These are phyloP conservation scores for Macrophomina pseudophaseolina DNA, from an alignment of 2,329 filamentous ascomycete genomes.

Conservation along the genomic window DNA sequence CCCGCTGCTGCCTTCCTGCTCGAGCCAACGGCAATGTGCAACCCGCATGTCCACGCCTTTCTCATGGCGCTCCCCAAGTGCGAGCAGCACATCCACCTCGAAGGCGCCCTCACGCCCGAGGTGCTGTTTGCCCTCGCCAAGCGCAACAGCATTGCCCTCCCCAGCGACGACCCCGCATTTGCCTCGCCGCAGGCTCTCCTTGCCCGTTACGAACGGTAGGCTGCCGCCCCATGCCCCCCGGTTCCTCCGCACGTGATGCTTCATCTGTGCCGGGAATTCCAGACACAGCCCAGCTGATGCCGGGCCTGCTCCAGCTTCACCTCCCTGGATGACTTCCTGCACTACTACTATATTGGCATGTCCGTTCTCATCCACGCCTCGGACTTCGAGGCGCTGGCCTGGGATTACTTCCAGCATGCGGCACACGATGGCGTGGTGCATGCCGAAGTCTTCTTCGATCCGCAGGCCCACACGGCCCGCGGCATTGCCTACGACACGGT, in stretches of 20 bases:
- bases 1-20: neutral
- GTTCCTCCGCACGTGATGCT: slow-evolving; percentile 10
- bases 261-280: neutral
- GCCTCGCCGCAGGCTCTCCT: slow-evolving; percentile 63
- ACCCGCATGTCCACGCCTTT: slow-evolving; percentile 62
- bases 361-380: slow-evolving; percentile 65
- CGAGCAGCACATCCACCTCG: slow-evolving; percentile 82
- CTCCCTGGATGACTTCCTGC: slow-evolving; percentile 76
- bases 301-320: slow-evolving; percentile 55
- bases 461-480: slow-evolving; percentile 72
- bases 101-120: slow-evolving; percentile 73
- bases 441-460: slow-evolving; percentile 81
- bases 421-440: slow-evolving; percentile 70
- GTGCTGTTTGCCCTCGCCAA: slow-evolving; percentile 72
- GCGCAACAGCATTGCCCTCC: slow-evolving; percentile 68
- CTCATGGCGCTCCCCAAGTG: slow-evolving; percentile 74
- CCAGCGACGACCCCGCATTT: slow-evolving; percentile 65
- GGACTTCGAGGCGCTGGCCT: slow-evolving; percentile 77
- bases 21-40: slow-evolving; percentile 56
- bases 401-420: slow-evolving; percentile 71
- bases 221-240: neutral
- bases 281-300: slow-evolving; percentile 14
- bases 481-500: slow-evolving; percentile 68
- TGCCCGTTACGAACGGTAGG: slow-evolving; percentile 62
- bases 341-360: slow-evolving; percentile 80